Percentiles rank a stretch among this genome's conserved stretches.
Conservation (phyloP, 2,329 filamentous ascomycete genomes). For the Botrytis aclada region DNA sequence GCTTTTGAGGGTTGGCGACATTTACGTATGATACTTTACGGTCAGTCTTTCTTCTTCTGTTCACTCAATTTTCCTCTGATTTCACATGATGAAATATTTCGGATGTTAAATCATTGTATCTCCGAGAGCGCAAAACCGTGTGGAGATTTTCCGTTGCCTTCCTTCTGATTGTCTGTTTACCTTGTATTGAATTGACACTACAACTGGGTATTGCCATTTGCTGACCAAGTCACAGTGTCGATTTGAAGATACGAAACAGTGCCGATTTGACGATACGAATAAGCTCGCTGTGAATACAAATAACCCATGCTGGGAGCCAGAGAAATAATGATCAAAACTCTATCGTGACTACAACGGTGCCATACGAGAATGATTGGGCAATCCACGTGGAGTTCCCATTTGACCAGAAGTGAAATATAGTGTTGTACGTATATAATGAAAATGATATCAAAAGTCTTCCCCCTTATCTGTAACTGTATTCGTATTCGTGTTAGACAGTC, state of each 20-base stretch:
- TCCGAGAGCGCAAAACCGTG: conserved; percentile 92
- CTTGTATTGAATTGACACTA: neutral
- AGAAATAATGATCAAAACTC: neutral
- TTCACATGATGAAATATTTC: conserved; percentile 59
- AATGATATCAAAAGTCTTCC: neutral
- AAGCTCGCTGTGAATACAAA: neutral
- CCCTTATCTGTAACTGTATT: neutral
- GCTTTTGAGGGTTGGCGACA: neutral
- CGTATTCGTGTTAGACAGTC: neutral
- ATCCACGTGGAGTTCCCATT: neutral
- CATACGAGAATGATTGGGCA: too few species aligned
- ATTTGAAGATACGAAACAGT: too few species aligned
- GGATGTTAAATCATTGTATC: conserved; percentile 91
- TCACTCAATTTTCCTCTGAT: neutral
- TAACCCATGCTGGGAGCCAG: neutral
- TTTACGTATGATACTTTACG: neutral
- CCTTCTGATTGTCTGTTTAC: conserved; percentile 74
- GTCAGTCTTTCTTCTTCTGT: neutral
- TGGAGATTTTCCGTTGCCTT: conserved; percentile 99
- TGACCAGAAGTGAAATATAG: neutral
- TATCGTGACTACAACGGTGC: neutral
- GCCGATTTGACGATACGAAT: neutral
- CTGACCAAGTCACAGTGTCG: neutral
- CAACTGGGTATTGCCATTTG: neutral
- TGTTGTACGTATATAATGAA: neutral